Evolutionary conservation across 2,329 filamentous ascomycete genomes (phyloP), one percentile per base, ranked within the genome.

Genomic region (Escovopsis sp.): DNA sequence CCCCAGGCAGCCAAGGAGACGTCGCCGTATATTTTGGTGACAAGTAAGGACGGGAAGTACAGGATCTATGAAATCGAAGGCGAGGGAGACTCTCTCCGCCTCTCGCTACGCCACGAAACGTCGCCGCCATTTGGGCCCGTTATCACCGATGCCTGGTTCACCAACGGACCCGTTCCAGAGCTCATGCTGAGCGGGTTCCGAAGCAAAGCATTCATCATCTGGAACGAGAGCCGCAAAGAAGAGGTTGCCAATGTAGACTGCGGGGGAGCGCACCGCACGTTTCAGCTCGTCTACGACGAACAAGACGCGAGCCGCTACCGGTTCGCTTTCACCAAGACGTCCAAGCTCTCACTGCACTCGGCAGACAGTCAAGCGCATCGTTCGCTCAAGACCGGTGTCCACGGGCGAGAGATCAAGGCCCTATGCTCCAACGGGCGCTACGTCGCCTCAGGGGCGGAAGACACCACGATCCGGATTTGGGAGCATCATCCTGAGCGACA

Each of bases 241-340:
- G 82, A 89, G 52, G 59, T 89, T 12, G 73, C 81, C 43, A 70
- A 68, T 1, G 69, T 94, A 28, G 79, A 87, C 39, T 95, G 89
- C 55, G 89, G 88, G 43, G 89, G 89, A 32, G 80, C 79, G 0
- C 86, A 94, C 55, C 75, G 89, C 43, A 79, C 73, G 30, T 95
- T 86, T 70, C 72, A 75, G n/a, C 48, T 64, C 40, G 47, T 47
- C 26, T 59, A 61, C 43, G 50, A 56, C 45, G 47, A 55, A 23
- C 43, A 42, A 49, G 47, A 66, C 12, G 47, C 53, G 7, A 56
- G 58, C 12, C 54, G 52, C 0, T 52, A 69, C 36, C 61, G 67
- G 23, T 78, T 94, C 45, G 71, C 84, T 0, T 95, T 84, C 72
- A 89, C 82, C 3, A 80, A 85, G 58, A 77, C 78, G 5, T 74